A percentile compares a stretch with the other conserved stretches of the same genome.
Evolutionary conservation across 1,284 basidiomycete genomes (phyloP).

Genomic region (Boletus semigastroideus): DNA sequence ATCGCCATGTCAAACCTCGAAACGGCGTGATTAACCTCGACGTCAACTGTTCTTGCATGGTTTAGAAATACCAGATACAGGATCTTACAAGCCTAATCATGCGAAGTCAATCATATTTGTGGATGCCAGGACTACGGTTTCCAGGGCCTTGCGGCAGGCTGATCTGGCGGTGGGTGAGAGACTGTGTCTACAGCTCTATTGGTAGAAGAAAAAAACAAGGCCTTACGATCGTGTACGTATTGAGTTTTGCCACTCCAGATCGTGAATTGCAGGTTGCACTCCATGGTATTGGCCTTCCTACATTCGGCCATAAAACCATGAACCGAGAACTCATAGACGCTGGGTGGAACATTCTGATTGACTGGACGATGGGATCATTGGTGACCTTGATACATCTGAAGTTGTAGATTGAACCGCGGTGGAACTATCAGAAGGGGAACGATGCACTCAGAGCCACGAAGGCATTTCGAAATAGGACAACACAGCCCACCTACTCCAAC

Average conservation of each 20-base stretch:
- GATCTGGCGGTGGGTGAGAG: background rate
- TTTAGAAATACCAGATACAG: background rate
- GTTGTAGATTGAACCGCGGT: background rate
- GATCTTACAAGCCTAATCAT: background rate
- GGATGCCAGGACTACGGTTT: background rate
- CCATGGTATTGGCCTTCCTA: background rate
- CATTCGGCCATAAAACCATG: conserved; percentile 15
- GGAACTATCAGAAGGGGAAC: background rate
- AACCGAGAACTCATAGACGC: conserved; percentile 1
- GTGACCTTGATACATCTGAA: background rate
- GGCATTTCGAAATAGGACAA: background rate
- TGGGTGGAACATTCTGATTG: background rate
- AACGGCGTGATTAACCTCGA: background rate
- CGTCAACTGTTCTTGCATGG: background rate
- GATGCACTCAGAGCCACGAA: background rate
- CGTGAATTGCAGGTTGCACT: background rate
- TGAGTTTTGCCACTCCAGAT: background rate
- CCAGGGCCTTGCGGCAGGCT: background rate
- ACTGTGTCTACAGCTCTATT: background rate
- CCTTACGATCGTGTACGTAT: background rate
- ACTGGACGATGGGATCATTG: background rate
- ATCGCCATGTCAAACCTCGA: background rate
- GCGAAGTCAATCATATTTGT: background rate
- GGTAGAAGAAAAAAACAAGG: background rate
- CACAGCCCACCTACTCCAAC: background rate